These are phyloP conservation scores for Lecanicillium sp. DNA, from an alignment of 2,329 filamentous ascomycete genomes.

Conservation along the genomic window DNA sequence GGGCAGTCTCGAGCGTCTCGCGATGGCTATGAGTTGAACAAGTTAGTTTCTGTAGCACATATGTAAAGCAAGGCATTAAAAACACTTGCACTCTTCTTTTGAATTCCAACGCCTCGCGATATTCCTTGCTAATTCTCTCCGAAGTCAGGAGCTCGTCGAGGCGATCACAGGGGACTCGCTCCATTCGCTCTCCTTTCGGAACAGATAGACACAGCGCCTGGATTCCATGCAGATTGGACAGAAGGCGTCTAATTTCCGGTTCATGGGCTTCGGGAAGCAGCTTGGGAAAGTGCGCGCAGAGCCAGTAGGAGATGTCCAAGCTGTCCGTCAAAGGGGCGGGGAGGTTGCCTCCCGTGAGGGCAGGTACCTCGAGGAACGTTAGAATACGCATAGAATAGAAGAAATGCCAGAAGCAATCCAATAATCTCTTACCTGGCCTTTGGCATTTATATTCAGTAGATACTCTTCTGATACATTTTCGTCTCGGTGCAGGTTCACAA, in stretches of 20 bases:
- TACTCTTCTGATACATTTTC: conserved; percentile 5
- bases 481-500: conserved; percentile 7
- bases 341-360: conserved; percentile 1
- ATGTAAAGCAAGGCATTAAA: not conserved
- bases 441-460: not conserved
- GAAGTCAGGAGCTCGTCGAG: conserved; percentile 1
- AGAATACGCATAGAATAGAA: not conserved
- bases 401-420: not conserved
- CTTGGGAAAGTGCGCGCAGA: conserved; percentile 1
- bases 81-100: conserved; percentile 4
- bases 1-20: conserved; percentile 1
- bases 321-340: conserved; percentile 3
- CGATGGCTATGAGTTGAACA: not conserved
- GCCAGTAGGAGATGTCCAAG: conserved; percentile 6
- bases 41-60: not conserved
- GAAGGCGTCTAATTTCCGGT: not conserved
- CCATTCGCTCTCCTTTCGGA: not conserved
- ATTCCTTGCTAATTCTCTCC: not conserved
- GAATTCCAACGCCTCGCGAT: conserved; percentile 1
- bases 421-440: conserved; percentile 11
- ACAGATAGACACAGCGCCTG: conserved; percentile 3
- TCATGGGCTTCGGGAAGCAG: not conserved
- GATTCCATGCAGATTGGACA: not conserved
- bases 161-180: conserved; percentile 1
- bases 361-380: conserved; percentile 2